Conservation (phyloP, 805 yeast genomes). For the Yamadazyma takamatsuzukensis region DNA sequence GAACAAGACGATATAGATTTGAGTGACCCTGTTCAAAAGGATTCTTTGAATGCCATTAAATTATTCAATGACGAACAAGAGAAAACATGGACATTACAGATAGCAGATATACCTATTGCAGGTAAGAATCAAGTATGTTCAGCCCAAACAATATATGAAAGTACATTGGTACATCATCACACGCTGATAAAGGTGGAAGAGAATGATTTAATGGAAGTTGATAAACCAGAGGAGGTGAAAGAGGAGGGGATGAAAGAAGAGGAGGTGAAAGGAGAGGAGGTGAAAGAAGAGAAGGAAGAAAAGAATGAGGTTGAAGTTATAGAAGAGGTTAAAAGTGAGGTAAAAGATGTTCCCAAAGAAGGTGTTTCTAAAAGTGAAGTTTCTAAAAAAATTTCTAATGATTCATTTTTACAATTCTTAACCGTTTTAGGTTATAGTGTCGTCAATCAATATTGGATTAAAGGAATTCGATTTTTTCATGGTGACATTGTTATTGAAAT, state of each 20-base stretch:
- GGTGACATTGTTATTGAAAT: conserved; percentile 60
- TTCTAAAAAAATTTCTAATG: conserved; percentile 13
- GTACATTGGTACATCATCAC: conserved; percentile 50
- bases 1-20: conserved; percentile 22
- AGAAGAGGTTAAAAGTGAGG: conserved; percentile 1
- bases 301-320: neutral
- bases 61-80: conserved; percentile 20
- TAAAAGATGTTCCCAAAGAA: conserved; percentile 3
- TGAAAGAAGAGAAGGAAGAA: conserved; percentile 7
- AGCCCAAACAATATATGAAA: conserved; percentile 60
- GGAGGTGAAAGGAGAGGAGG: neutral
- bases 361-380: neutral
- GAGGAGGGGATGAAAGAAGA: conserved; percentile 4
- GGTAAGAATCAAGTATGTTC: conserved; percentile 63
- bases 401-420: conserved; percentile 42
- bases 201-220: too few relatives aligned
- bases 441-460: conserved; percentile 56
- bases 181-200: conserved; percentile 23
- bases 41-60: conserved; percentile 23
- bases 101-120: conserved; percentile 73
- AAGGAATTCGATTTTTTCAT: conserved; percentile 61
- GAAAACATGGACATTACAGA: conserved; percentile 58
- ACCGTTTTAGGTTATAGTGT: conserved; percentile 69
- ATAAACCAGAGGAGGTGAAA: conserved; percentile 5
- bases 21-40: conserved; percentile 21